Base-by-base conservation (phyloP, 176 grass and related monocot species). In the Poa annua region DNA sequence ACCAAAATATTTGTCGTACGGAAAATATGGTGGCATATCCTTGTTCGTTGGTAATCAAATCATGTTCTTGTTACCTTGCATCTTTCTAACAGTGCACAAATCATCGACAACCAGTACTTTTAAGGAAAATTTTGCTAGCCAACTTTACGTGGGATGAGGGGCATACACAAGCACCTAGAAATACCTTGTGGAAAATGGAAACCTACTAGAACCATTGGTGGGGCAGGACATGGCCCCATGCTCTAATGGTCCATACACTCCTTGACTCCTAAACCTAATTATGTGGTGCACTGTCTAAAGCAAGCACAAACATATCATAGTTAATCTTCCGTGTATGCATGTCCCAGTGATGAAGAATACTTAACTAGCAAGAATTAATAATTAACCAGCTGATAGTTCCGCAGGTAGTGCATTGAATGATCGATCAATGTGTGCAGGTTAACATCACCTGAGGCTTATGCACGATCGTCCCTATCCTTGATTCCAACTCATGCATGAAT, bases 211-310 rank as follows among this genome's bases (percentile, higher is more conserved):
- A 42, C 56, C 64, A 77, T 65, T 69, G 47, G 79, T 77, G 25
- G 76, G 64, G 54, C 19, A 81, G 4, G 75, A 34, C 61, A 74
- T 50, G 6, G 45, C 66, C 35, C 10, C 56, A 2, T 20, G 78
- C 83, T 82, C 83, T 78, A 86, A 79, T 86, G 66, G 79, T 65
- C 83, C 26, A 73, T 65, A 61, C 56, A 83, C 8, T 48, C 47
- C 47, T 79, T 86, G 86, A 83, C 8, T 48, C 47, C 47, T 79
- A 90, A 90, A 36, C 47, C 15, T 79, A 90, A 90, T 90, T 86
- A 83, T 90, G 74, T 36, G 49, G 60, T 38, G 66, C 88, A 90
- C 84, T 83, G 79, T 65, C 60, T 89, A 86, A 90, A 90, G 88
- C 56, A 53, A 74, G 45, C 83, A 63, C 17, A 54, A 77, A n/a